Evolutionary conservation across 2,329 filamentous ascomycete genomes (phyloP), one percentile per base, ranked within the genome.

Genomic region (Trichophyton mentagrophytes): DNA sequence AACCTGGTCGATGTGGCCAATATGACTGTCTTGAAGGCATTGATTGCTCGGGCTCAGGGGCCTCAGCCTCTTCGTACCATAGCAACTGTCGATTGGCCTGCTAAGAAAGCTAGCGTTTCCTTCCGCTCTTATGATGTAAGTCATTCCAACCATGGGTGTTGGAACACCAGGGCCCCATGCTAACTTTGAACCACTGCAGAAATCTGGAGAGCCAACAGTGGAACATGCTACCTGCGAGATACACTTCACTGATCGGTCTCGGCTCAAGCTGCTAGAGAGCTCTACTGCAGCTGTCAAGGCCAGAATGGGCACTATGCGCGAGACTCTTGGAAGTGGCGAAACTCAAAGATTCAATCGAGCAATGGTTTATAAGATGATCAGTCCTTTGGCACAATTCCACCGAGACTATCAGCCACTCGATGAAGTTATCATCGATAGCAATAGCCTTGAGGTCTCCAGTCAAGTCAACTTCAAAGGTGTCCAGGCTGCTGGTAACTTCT

Each of bases 281-380:
- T 25, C 22, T 51, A 20, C 46, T 11, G 20, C 17, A 25, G 11
- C 8, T 9, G 7, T 25, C 22, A 22, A 51, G 17, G 11, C 15
- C 3, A 20, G 46, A 27, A 51, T 51, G 46, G 22, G 42, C 66
- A 66, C 46, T 67, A 64, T 74, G 42, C 66, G 69, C 57, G 62
- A 66, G 60, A 66, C 67, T 51, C 66, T 66, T 46, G 64, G 68
- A 44, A 66, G 69, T 53, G 68, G 67, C 15, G 64, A 67, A 40
- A 69, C 66, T 25, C 67, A 71, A 63, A 66, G 68, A 66, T 69
- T 74, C 47, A 66, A 65, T 47, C 67, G 67, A 9, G 65, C 65
- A 1, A 70, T 74, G 67, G 71, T 69, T 1, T 75, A 75, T 67
- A 69, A 68, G 61, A 68, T 74, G 15, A 72, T 76, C 59, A 62